A percentile compares a stretch with the other conserved stretches of the same genome.
phyloP scores from a whole-genome alignment of 2,329 filamentous ascomycete genomes.

The Hypocrella siamensis region DNA sequence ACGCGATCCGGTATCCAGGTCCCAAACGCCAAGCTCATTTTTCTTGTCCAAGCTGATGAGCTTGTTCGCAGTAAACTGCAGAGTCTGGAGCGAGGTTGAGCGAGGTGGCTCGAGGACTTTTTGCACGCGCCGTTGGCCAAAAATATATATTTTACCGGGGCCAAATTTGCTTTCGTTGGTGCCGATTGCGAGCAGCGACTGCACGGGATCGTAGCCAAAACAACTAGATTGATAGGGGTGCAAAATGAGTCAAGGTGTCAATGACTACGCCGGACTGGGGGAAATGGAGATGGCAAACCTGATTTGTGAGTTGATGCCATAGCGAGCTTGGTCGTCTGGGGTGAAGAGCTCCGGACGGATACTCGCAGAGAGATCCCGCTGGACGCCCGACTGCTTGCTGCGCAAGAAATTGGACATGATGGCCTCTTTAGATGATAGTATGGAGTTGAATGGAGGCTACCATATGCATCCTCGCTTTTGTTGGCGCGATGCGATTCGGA shows the following conservation, averaged over 20 bases:
- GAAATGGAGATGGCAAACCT: constrained; percentile 24
- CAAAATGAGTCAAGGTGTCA: not conserved
- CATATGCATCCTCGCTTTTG: too few species aligned
- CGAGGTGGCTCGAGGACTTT: constrained; percentile 57
- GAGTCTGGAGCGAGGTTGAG: constrained; percentile 55
- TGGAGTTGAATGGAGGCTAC: not conserved
- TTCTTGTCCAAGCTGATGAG: constrained; percentile 72
- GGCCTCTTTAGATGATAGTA: not conserved
- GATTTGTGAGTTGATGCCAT: constrained; percentile 66
- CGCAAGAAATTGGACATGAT: constrained; percentile 76
- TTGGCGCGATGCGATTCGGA: too few species aligned
- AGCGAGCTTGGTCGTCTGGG: constrained; percentile 70
- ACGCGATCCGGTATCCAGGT: constrained; percentile 53
- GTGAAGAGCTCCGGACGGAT: constrained; percentile 64
- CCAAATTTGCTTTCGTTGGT: constrained; percentile 80
- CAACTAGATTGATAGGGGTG: constrained; percentile 34
- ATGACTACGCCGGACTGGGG: not conserved
- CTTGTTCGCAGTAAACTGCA: constrained; percentile 78
- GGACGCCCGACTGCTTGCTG: constrained; percentile 85
- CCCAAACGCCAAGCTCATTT: constrained; percentile 75
- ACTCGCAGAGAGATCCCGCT: constrained; percentile 75
- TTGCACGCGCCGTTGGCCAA: constrained; percentile 68
- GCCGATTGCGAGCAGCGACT: constrained; percentile 83
- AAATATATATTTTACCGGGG: constrained; percentile 74
- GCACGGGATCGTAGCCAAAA: constrained; percentile 81